phyloP scores from a whole-genome alignment of 2,329 filamentous ascomycete genomes.

The Rutstroemia sydowiana region DNA sequence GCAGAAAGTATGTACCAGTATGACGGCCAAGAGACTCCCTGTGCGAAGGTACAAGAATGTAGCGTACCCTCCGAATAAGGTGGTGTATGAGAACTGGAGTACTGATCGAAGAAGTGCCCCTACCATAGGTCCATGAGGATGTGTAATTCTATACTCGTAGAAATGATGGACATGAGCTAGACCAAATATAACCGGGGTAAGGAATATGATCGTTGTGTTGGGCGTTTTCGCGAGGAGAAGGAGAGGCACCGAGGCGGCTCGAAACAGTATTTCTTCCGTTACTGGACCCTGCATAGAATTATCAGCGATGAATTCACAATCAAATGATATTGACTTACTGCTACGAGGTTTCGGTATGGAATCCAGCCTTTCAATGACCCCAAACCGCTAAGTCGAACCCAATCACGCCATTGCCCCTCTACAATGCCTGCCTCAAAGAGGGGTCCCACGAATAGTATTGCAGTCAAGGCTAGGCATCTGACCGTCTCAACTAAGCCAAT shows the following conservation, averaged over 20 bases:
- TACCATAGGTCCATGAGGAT: constrained; percentile 59
- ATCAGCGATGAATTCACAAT: not conserved
- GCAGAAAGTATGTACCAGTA: constrained; percentile 79
- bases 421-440: constrained; percentile 73
- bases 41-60: constrained; percentile 84
- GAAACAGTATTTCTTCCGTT: constrained; percentile 91
- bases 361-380: constrained; percentile 66
- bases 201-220: constrained; percentile 57
- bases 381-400: constrained; percentile 49
- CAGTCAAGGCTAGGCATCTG: constrained; percentile 62
- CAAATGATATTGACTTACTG: constrained; percentile 46
- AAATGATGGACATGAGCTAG: constrained; percentile 93
- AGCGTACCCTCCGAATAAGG: constrained; percentile 86
- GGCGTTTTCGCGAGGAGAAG: constrained; percentile 60
- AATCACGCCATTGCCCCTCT: constrained; percentile 61
- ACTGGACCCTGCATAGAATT: constrained; percentile 55
- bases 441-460: constrained; percentile 74
- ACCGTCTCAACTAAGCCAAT: constrained; percentile 56
- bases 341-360: constrained; percentile 79
- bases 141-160: constrained; percentile 82
- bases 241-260: constrained; percentile 75
- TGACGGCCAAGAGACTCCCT: constrained; percentile 68
- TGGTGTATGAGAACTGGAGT: constrained; percentile 85
- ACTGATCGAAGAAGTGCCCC: constrained; percentile 63
- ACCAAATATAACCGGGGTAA: constrained; percentile 83